phyloP scores from a whole-genome alignment of 2,329 filamentous ascomycete genomes.

The Dactylonectria macrodidyma region DNA sequence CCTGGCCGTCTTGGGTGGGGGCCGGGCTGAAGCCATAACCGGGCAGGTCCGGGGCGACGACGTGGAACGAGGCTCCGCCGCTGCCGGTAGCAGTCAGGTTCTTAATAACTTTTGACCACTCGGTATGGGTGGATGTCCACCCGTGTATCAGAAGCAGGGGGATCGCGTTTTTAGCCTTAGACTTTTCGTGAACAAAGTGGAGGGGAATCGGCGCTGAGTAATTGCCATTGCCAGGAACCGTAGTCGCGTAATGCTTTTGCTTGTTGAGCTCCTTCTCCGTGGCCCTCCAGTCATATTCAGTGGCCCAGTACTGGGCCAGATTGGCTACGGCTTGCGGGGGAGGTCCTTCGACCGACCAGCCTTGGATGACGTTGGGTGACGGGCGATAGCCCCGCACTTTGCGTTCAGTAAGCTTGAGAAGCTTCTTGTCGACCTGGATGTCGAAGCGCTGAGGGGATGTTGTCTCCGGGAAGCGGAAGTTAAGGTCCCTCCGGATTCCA shows the following conservation, averaged over 20 bases:
- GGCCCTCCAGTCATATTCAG: slow-evolving; percentile 42
- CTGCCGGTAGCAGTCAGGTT: not conserved
- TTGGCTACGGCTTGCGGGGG: not conserved
- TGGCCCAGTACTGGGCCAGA: slow-evolving; percentile 36
- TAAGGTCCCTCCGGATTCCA: too few relatives aligned
- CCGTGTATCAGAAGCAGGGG: slow-evolving; percentile 9
- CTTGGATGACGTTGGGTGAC: not conserved
- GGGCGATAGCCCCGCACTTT: slow-evolving; percentile 25
- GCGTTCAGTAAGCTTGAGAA: slow-evolving; percentile 23
- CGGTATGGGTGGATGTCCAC: not conserved
- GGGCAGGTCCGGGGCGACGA: slow-evolving; percentile 38
- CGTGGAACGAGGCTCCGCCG: slow-evolving; percentile 23
- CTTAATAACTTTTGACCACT: not conserved
- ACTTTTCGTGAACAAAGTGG: slow-evolving; percentile 10
- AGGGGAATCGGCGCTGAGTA: slow-evolving; percentile 27
- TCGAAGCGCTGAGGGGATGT: slow-evolving; percentile 12
- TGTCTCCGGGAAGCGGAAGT: too few relatives aligned
- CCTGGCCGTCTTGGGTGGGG: slow-evolving; percentile 28
- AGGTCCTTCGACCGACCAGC: slow-evolving; percentile 17
- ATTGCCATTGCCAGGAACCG: slow-evolving; percentile 9
- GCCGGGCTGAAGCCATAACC: slow-evolving; percentile 43
- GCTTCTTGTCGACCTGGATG: slow-evolving; percentile 1
- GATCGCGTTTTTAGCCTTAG: not conserved
- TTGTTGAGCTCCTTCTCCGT: slow-evolving; percentile 33
- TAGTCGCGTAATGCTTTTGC: slow-evolving; percentile 46